A percentile compares a stretch with the other conserved stretches of the same genome.
Evolutionary conservation across 352 stramenopile genomes (phyloP).

Genomic region (Globisporangium canariense): DNA sequence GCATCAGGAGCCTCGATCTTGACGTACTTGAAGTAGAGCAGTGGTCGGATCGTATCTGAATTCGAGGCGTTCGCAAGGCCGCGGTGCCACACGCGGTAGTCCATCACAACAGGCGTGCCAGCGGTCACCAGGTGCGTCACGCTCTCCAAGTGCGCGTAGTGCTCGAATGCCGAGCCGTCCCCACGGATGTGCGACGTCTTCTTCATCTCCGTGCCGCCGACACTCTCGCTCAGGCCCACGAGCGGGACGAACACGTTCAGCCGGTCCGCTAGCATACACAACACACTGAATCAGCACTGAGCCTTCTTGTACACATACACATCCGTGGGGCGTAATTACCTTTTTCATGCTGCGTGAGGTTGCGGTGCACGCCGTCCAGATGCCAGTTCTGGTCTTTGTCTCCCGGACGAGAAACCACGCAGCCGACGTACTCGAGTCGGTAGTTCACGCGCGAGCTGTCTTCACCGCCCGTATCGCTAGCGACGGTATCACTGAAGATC

Average conservation of each 20-base stretch:
- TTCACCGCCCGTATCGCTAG: conserved; percentile 23
- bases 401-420: conserved; percentile 56
- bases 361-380: conserved; percentile 68
- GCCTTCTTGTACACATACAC: neutral
- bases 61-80: conserved; percentile 45
- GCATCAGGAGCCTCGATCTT: conserved; percentile 7
- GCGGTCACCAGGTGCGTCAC: conserved; percentile 48
- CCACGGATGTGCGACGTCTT: conserved; percentile 45
- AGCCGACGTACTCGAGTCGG: conserved; percentile 72
- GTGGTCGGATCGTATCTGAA: conserved; percentile 35
- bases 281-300: neutral
- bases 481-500: conserved; percentile 14
- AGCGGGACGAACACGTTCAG: conserved; percentile 78
- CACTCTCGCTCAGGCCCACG: conserved; percentile 38
- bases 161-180: conserved; percentile 38
- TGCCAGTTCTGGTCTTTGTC: conserved; percentile 78
- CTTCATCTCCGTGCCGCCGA: conserved; percentile 76
- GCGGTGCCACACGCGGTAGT: conserved; percentile 80
- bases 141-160: conserved; percentile 48
- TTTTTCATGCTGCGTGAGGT: conserved; percentile 43
- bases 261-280: conserved; percentile 39
- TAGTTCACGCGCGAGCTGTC: conserved; percentile 6
- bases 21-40: conserved; percentile 76
- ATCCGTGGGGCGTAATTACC: conserved; percentile 20
- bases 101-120: conserved; percentile 64